Conservation (phyloP, 2,329 filamentous ascomycete genomes). For the Arthrobotrys sphaeroides region DNA sequence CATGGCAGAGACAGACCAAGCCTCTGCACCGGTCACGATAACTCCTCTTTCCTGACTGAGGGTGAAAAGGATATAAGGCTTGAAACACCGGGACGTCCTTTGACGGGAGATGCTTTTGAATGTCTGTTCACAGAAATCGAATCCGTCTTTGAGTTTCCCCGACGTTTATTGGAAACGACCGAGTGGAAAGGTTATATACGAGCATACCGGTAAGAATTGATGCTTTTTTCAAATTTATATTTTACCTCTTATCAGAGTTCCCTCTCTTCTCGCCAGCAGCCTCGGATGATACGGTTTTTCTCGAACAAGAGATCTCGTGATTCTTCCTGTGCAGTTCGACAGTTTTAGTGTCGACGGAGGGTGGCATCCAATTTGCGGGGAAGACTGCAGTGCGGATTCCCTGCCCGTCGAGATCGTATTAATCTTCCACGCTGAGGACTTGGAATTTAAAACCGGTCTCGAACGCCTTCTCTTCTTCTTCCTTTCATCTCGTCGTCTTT, state of each 20-base stretch:
- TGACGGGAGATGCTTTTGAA: neutral
- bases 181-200: neutral
- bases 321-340: too few relatives aligned
- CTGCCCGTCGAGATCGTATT: too few relatives aligned
- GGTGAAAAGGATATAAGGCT: conserved; percentile 12
- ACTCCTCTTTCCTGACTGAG: too few relatives aligned
- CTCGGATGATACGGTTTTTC: neutral
- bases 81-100: neutral
- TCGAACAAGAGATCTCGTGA: too few relatives aligned
- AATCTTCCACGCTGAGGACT: too few relatives aligned
- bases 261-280: neutral
- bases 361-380: too few relatives aligned
- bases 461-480: neutral
- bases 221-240: neutral
- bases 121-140: neutral
- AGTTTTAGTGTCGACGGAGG: too few relatives aligned
- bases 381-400: too few relatives aligned
- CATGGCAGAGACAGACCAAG: neutral
- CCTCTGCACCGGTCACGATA: conserved; percentile 1
- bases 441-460: too few relatives aligned
- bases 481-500: neutral
- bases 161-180: neutral
- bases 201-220: neutral
- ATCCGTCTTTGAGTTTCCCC: neutral
- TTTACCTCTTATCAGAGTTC: neutral